Evolutionary conservation across 2,329 filamentous ascomycete genomes (phyloP).

Genomic region (Plenodomus tracheiphilus): DNA sequence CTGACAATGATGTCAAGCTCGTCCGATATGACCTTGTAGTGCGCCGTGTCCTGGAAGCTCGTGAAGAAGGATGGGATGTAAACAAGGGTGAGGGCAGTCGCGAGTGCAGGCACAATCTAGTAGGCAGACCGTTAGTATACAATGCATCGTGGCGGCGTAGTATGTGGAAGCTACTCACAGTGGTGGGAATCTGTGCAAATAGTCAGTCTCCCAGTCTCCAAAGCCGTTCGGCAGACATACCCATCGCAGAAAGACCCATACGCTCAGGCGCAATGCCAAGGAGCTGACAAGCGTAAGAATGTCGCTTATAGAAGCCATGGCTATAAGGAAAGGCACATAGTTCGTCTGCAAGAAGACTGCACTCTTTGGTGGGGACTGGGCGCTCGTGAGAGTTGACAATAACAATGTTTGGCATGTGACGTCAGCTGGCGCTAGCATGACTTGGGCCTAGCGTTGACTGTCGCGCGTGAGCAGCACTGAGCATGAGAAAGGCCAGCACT

Average conservation of each 20-base stretch:
- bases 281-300: conserved; percentile 49
- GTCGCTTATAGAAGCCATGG: conserved; percentile 42
- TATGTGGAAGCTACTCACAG: conserved; percentile 22
- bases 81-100: conserved; percentile 66
- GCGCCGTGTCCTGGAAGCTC: conserved; percentile 60
- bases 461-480: too few relatives aligned
- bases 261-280: conserved; percentile 53
- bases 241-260: conserved; percentile 66
- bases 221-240: conserved; percentile 44
- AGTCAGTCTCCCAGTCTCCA: conserved; percentile 11
- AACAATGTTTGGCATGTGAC: background rate
- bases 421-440: background rate
- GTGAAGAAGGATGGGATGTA: conserved; percentile 67
- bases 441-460: background rate
- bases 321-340: conserved; percentile 16
- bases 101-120: conserved; percentile 48
- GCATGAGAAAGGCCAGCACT: too few relatives aligned
- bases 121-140: too few relatives aligned
- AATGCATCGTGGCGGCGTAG: background rate
- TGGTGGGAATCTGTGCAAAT: conserved; percentile 33
- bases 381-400: background rate
- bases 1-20: conserved; percentile 57
- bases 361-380: background rate
- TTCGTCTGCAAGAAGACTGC: conserved; percentile 1
- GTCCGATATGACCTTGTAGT: conserved; percentile 62